Base-by-base conservation (phyloP, 495 filamentous ascomycete genomes). In the Trichoderma orchidacearum region DNA sequence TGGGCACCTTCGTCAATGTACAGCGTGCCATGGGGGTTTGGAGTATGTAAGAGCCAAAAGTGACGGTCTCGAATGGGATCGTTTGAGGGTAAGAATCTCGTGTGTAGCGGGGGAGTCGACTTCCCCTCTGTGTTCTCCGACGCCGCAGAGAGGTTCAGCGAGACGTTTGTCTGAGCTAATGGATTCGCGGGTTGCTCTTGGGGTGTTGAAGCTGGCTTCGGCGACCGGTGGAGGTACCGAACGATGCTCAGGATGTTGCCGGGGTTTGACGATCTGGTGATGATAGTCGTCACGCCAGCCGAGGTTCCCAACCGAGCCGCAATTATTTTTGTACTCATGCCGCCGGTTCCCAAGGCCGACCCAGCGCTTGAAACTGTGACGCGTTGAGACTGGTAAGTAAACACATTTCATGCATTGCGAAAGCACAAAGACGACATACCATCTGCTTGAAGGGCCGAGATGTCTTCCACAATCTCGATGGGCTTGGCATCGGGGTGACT, bases 301-400 rank as follows among this genome's bases (percentile, higher is more conserved):
- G 90, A 93, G 32, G 89, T 96, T 51, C 91, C 93, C 25, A 97
- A 84, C 51, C 89, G 84, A 32, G 93, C 93, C 30, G 93, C 93
- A 17, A 95, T 88, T 61, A 98, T 95, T 70, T 98, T 98, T 51
- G 93, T 98, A 53, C 85, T 83, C 93, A 98, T 98, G 35, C 93
- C 93, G 12, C 93, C 93, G n/a, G 94, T 98, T 30, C 93, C 93
- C 12, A 98, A 71, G 13, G 83, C 76, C 5, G 90, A 95, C 9
- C 93, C 93, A 32, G 90, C 86, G 23, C 85, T 85, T 15, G 90
- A 95, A 13, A 95, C 90, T 83, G 45, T n/a, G 25, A 13, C 17
- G 25, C 28, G 27, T 32, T 51, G 59, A 50, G 55, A 21, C 21
- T 38, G 3, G 53, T 11, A 36, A 61, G 60, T 25, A 35, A 28